These are phyloP conservation scores for Exophiala xenobiotica DNA, from an alignment of 2,329 filamentous ascomycete genomes.

Conservation along the genomic window DNA sequence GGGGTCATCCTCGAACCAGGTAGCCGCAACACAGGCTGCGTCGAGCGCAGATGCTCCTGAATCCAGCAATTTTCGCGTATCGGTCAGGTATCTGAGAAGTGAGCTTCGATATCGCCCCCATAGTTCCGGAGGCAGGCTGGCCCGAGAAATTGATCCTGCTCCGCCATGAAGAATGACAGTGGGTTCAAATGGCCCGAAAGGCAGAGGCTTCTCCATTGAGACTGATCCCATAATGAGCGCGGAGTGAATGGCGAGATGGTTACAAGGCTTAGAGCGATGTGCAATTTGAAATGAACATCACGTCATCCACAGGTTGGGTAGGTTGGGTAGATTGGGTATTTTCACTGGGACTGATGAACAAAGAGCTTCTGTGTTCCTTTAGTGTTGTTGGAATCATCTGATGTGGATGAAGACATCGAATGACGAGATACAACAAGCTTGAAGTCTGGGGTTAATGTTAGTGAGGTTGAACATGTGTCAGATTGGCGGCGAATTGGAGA, in stretches of 20 bases:
- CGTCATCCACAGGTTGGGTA: slow-evolving; percentile 10
- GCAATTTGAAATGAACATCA: slow-evolving; percentile 8
- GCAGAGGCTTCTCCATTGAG: slow-evolving; percentile 6
- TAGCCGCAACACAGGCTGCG: slow-evolving; percentile 72
- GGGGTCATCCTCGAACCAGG: slow-evolving; percentile 72
- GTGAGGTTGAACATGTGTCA: slow-evolving; percentile 15
- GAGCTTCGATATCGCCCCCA: slow-evolving; percentile 61
- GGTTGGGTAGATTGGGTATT: too few relatives aligned
- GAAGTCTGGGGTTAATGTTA: not conserved
- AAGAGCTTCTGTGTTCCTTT: too few relatives aligned
- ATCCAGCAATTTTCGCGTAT: slow-evolving; percentile 43
- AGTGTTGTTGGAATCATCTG: too few relatives aligned
- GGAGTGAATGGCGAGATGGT: not conserved
- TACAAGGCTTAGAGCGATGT: not conserved
- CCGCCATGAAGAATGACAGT: slow-evolving; percentile 71
- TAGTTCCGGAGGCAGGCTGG: slow-evolving; percentile 57
- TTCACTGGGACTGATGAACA: too few relatives aligned
- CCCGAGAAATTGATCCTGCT: slow-evolving; percentile 66
- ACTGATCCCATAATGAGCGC: not conserved
- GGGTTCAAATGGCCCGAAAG: slow-evolving; percentile 45
- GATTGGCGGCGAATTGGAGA: slow-evolving; percentile 16
- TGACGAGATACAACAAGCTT: not conserved
- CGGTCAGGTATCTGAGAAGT: slow-evolving; percentile 61
- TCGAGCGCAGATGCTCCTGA: slow-evolving; percentile 60
- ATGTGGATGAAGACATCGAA: not conserved